Evolutionary conservation across 2,329 filamentous ascomycete genomes (phyloP).

Genomic region (Thermothelomyces thermophilus): DNA sequence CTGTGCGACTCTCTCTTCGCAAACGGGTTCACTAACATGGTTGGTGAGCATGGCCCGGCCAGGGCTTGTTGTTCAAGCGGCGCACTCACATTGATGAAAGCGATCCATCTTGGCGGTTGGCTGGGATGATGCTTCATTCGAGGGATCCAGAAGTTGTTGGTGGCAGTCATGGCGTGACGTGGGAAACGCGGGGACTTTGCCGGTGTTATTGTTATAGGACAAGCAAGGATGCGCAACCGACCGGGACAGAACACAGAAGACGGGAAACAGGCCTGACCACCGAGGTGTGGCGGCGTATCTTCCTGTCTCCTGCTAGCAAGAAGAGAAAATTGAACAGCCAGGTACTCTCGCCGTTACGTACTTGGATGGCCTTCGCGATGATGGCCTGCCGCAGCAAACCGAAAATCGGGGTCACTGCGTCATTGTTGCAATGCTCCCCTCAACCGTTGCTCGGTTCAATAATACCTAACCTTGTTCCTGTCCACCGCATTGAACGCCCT

Average conservation of each 20-base stretch:
- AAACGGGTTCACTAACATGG: conserved; percentile 66
- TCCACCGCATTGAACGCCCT: no score
- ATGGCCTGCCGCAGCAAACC: conserved; percentile 9
- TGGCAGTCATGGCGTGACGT: background rate
- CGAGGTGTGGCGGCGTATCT: background rate
- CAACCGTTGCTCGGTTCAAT: no score
- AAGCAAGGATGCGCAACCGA: no score
- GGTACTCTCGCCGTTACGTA: no score
- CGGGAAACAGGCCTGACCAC: no score
- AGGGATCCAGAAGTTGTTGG: background rate
- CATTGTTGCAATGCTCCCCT: background rate
- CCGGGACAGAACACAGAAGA: no score
- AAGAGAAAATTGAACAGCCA: background rate
- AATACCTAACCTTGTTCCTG: no score
- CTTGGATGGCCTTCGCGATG: background rate
- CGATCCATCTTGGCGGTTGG: conserved; percentile 14
- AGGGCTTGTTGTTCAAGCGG: background rate
- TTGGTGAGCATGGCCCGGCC: background rate
- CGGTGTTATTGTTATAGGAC: no score
- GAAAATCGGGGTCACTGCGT: background rate
- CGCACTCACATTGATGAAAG: conserved; percentile 13
- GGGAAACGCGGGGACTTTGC: background rate
- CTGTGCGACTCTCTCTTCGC: conserved; percentile 61
- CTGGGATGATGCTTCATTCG: background rate
- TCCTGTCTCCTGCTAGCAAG: background rate